Percentiles rank a stretch among this genome's conserved stretches.
These are phyloP conservation scores for Pharus latifolius DNA, from an alignment of 176 grass and related monocot species.

Conservation along the genomic window DNA sequence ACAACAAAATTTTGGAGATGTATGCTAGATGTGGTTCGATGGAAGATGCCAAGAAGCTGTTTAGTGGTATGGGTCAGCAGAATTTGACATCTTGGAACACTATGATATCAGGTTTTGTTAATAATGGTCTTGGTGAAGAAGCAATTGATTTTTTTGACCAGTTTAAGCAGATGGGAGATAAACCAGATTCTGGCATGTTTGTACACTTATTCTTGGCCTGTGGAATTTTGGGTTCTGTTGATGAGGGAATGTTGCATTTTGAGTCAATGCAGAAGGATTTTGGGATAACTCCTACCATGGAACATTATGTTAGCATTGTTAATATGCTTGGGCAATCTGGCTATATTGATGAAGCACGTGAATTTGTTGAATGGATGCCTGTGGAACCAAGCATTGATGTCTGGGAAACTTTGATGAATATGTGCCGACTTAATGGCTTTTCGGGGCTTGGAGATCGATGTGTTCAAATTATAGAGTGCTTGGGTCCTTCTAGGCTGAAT, in stretches of 20 bases:
- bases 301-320: slow-evolving; percentile 71
- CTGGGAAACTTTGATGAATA: slow-evolving; percentile 85
- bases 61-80: slow-evolving; percentile 48
- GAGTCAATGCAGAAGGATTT: slow-evolving; percentile 90
- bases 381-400: slow-evolving; percentile 68
- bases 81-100: slow-evolving; percentile 76
- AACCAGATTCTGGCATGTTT: slow-evolving; percentile 63
- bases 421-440: slow-evolving; percentile 64
- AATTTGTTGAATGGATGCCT: slow-evolving; percentile 80
- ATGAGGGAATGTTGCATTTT: slow-evolving; percentile 92
- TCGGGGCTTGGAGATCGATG: slow-evolving; percentile 63
- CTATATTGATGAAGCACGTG: slow-evolving; percentile 79
- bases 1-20: slow-evolving; percentile 85
- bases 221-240: slow-evolving; percentile 69
- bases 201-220: slow-evolving; percentile 55
- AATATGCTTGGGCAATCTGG: slow-evolving; percentile 86
- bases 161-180: slow-evolving; percentile 56
- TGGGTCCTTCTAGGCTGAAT: slow-evolving; percentile 62
- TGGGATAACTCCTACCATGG: slow-evolving; percentile 58
- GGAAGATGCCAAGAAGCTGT: slow-evolving; percentile 62
- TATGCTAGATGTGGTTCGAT: slow-evolving; percentile 79
- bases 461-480: slow-evolving; percentile 38
- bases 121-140: slow-evolving; percentile 75
- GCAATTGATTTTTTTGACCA: slow-evolving; percentile 53
- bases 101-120: slow-evolving; percentile 74